These are phyloP conservation scores for Sclerotinia nivalis DNA, from an alignment of 2,329 filamentous ascomycete species.

Conservation along the genomic window DNA sequence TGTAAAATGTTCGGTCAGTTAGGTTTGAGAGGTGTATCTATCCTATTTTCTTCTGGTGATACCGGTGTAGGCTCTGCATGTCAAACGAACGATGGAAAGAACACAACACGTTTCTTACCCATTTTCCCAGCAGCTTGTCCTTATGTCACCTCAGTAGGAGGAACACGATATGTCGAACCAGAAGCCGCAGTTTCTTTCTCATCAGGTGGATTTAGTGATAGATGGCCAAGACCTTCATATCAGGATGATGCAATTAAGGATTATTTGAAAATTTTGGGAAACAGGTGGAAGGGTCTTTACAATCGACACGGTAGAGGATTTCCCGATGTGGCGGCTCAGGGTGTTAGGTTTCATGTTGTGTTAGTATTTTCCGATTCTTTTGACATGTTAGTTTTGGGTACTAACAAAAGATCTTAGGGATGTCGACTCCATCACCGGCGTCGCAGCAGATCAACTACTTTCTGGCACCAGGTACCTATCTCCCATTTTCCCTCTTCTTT, in stretches of 20 bases:
- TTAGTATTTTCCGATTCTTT: conserved; percentile 1
- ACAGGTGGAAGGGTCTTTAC: conserved; percentile 50
- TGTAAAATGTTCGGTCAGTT: conserved; percentile 65
- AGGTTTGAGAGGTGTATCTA: conserved; percentile 61
- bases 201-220: conserved; percentile 53
- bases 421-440: conserved; percentile 48
- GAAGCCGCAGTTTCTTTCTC: conserved; percentile 45
- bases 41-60: conserved; percentile 63
- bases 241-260: conserved; percentile 48
- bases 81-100: conserved; percentile 58
- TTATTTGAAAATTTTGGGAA: conserved; percentile 47
- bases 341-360: conserved; percentile 52
- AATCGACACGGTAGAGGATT: conserved; percentile 53
- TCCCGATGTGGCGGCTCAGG: conserved; percentile 57
- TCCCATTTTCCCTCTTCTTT: neutral
- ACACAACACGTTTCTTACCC: conserved; percentile 56
- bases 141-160: conserved; percentile 66
- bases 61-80: conserved; percentile 55
- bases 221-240: conserved; percentile 50
- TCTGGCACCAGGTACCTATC: conserved; percentile 31
- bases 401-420: conserved; percentile 20
- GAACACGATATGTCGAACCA: conserved; percentile 52
- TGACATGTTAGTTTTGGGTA: no score
- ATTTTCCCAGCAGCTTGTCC: conserved; percentile 67
- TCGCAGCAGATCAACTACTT: conserved; percentile 19